Conservation (phyloP, 2,329 filamentous ascomycete species). For the Fusarium ramigenum region DNA sequence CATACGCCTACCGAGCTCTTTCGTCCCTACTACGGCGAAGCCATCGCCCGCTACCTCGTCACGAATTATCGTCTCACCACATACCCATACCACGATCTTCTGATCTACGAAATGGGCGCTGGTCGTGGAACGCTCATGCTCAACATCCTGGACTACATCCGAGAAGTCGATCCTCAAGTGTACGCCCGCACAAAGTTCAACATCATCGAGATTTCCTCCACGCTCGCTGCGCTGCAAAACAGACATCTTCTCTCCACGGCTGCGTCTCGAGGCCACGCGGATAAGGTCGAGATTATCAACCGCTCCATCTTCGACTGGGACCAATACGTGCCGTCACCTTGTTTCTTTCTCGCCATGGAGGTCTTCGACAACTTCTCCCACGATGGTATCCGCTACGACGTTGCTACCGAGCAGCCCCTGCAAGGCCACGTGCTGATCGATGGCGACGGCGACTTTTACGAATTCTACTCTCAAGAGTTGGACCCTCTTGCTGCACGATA, state of each 20-base stretch:
- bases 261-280: conserved; percentile 76
- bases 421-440: conserved; percentile 93
- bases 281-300: conserved; percentile 94
- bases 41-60: conserved; percentile 94
- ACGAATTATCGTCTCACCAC: conserved; percentile 94
- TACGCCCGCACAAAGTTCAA: conserved; percentile 94
- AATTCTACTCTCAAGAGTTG: conserved; percentile 85
- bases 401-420: conserved; percentile 79
- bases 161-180: conserved; percentile 86
- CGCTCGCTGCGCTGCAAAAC: conserved; percentile 81
- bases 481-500: conserved; percentile 87
- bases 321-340: conserved; percentile 86
- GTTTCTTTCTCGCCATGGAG: conserved; percentile 97
- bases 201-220: conserved; percentile 93
- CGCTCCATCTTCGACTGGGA: conserved; percentile 95
- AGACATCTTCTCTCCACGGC: conserved; percentile 73
- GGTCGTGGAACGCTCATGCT: conserved; percentile 98
- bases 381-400: conserved; percentile 91
- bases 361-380: conserved; percentile 99
- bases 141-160: conserved; percentile 97
- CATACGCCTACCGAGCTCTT: conserved; percentile 98
- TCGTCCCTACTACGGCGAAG: conserved; percentile 94
- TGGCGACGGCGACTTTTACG: conserved; percentile 86
- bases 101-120: conserved; percentile 98
- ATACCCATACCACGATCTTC: conserved; percentile 95